Conservation (phyloP, 1,284 basidiomycete species). For the Meira miltonrushii region DNA sequence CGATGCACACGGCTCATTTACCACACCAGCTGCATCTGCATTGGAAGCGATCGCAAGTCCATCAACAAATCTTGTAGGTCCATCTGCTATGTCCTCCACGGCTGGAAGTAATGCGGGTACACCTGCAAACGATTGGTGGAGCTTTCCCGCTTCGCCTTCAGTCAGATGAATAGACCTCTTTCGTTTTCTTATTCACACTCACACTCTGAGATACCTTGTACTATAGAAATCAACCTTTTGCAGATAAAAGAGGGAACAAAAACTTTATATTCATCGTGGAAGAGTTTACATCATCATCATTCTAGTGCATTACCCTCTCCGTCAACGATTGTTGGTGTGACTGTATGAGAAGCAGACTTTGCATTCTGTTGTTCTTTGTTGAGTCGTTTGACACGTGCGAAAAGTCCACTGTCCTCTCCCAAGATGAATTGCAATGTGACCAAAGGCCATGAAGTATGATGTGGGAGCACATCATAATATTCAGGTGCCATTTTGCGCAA, state of each 20-base stretch:
- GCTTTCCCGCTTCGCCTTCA: no score
- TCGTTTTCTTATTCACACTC: no score
- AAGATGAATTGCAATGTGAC: constrained; percentile 90
- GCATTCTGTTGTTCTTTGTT: neutral
- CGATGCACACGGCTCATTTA: no score
- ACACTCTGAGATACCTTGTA: no score
- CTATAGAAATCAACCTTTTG: neutral
- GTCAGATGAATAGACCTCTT: no score
- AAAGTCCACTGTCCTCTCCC: constrained; percentile 53
- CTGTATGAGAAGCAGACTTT: neutral
- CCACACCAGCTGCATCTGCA: no score
- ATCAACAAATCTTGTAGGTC: no score
- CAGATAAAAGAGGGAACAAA: neutral
- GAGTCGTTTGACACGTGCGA: constrained; percentile 38
- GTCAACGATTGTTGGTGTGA: neutral
- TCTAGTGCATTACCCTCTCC: constrained; percentile 4
- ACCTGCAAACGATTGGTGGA: no score
- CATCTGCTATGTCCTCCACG: no score
- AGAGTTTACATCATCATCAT: neutral
- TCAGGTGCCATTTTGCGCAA: constrained; percentile 79
- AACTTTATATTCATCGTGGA: neutral
- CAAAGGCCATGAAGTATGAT: constrained; percentile 88
- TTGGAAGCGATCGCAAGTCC: no score
- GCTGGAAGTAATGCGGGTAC: no score
- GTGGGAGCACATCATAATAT: constrained; percentile 82